A percentile compares a stretch with the other conserved stretches of the same genome.
Evolutionary conservation across 1,284 basidiomycete species (phyloP).

Genomic region (Stereum hirsutum): DNA sequence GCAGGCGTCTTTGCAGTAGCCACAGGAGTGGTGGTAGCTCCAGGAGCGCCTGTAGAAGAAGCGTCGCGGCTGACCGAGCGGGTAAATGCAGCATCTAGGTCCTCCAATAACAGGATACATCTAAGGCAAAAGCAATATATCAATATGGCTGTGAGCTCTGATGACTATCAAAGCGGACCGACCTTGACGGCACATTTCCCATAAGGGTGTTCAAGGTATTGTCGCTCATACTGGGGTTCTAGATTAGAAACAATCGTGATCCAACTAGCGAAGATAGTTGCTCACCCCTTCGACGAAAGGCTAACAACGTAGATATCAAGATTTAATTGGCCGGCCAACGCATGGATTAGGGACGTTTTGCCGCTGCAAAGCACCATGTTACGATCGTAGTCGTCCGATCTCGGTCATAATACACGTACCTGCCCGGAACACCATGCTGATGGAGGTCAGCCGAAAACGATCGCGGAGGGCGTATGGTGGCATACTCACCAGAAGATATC

Average conservation of each 20-base stretch:
- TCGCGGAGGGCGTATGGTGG: no score
- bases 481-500: conserved; percentile 79
- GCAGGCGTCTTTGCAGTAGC: conserved; percentile 23
- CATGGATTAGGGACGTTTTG: conserved; percentile 79
- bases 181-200: conserved; percentile 78
- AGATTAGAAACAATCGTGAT: background rate
- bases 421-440: conserved; percentile 78
- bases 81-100: conserved; percentile 81
- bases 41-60: conserved; percentile 63
- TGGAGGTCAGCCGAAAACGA: no score
- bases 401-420: conserved; percentile 33
- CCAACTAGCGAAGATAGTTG: conserved; percentile 1
- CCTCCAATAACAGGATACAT: conserved; percentile 83
- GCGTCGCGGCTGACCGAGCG: conserved; percentile 74
- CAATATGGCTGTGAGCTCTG: conserved; percentile 11
- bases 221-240: conserved; percentile 74
- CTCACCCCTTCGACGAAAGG: conserved; percentile 74
- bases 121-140: conserved; percentile 26
- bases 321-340: conserved; percentile 77
- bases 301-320: conserved; percentile 85
- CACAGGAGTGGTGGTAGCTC: conserved; percentile 30
- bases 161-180: conserved; percentile 12
- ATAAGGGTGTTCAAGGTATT: conserved; percentile 75
- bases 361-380: conserved; percentile 38
- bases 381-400: conserved; percentile 6